Percentiles rank a stretch among this genome's conserved stretches.
Conservation (phyloP, 352 stramenopile species). For the Pythium oligandrum region DNA sequence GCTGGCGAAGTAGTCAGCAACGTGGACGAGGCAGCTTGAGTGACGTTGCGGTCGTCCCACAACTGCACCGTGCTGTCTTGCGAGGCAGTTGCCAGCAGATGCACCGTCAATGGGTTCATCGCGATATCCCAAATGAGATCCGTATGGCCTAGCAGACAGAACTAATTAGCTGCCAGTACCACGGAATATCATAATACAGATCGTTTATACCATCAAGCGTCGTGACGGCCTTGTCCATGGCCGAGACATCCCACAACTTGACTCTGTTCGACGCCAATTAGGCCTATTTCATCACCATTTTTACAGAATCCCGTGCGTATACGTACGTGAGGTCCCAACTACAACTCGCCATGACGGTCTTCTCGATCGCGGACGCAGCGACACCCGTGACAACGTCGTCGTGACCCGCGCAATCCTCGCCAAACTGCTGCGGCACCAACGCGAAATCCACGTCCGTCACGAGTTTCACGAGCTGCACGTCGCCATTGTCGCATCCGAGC, state of each 20-base stretch:
- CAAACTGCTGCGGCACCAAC: conserved; percentile 27
- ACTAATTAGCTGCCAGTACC: neutral
- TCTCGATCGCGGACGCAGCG: conserved; percentile 36
- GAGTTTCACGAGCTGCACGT: conserved; percentile 46
- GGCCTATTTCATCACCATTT: neutral
- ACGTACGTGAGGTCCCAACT: conserved; percentile 75
- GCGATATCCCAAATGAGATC: conserved; percentile 72
- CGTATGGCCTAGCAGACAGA: conserved; percentile 38
- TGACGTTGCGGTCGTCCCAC: conserved; percentile 60
- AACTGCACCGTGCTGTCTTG: conserved; percentile 70
- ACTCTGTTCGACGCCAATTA: conserved; percentile 27
- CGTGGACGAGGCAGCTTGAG: conserved; percentile 26
- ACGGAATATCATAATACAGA: too few species aligned
- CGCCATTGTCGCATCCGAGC: conserved; percentile 68
- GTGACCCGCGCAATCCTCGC: conserved; percentile 30
- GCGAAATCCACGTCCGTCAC: conserved; percentile 29
- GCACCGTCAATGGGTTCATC: conserved; percentile 34
- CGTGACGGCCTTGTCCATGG: conserved; percentile 39
- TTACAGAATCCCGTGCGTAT: neutral
- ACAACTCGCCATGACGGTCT: conserved; percentile 35
- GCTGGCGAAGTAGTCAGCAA: conserved; percentile 37
- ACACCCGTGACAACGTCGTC: conserved; percentile 67
- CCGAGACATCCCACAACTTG: conserved; percentile 68
- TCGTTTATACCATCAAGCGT: conserved; percentile 39
- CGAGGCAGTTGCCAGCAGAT: conserved; percentile 50